Percentiles rank a stretch among this genome's conserved stretches.
Evolutionary conservation across 805 yeast genomes (phyloP).

Genomic region (Zygoascus biomembranicola): DNA sequence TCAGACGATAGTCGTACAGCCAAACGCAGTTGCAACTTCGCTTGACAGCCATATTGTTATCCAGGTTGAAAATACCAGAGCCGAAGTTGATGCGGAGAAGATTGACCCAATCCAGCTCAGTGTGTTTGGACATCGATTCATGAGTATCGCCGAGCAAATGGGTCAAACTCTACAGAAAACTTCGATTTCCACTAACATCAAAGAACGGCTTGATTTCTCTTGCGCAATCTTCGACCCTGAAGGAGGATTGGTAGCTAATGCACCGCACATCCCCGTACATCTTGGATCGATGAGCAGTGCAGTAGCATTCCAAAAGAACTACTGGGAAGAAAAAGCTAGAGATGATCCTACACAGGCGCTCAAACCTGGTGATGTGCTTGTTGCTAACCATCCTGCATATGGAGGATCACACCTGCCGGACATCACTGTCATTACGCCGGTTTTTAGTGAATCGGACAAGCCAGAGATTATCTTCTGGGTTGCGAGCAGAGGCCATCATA

Average conservation of each 20-base stretch:
- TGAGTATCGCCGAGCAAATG: slow-evolving; percentile 91
- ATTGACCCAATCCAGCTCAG: slow-evolving; percentile 68
- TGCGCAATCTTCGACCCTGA: slow-evolving; percentile 72
- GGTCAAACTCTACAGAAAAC: slow-evolving; percentile 73
- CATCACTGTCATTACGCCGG: slow-evolving; percentile 89
- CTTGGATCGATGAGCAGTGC: slow-evolving; percentile 82
- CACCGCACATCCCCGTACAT: slow-evolving; percentile 85
- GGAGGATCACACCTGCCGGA: slow-evolving; percentile 90
- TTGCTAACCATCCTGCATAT: slow-evolving; percentile 71
- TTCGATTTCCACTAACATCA: slow-evolving; percentile 73
- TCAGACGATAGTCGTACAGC: slow-evolving; percentile 70
- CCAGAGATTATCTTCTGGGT: slow-evolving; percentile 68
- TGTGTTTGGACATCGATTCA: slow-evolving; percentile 73
- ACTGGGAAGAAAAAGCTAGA: slow-evolving; percentile 48
- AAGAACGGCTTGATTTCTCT: slow-evolving; percentile 74
- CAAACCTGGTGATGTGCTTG: slow-evolving; percentile 64
- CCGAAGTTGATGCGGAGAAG: neutral
- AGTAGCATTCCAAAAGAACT: slow-evolving; percentile 52
- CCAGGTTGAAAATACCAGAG: slow-evolving; percentile 14
- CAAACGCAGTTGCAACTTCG: slow-evolving; percentile 47
- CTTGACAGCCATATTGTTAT: slow-evolving; percentile 57
- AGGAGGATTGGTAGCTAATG: slow-evolving; percentile 80
- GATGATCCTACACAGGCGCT: slow-evolving; percentile 21
- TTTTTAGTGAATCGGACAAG: slow-evolving; percentile 46
- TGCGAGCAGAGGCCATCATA: slow-evolving; percentile 93